Percentiles rank a stretch among this genome's conserved stretches.
Conservation (phyloP, 306 rosid genomes). For the Lagenaria siceraria region DNA sequence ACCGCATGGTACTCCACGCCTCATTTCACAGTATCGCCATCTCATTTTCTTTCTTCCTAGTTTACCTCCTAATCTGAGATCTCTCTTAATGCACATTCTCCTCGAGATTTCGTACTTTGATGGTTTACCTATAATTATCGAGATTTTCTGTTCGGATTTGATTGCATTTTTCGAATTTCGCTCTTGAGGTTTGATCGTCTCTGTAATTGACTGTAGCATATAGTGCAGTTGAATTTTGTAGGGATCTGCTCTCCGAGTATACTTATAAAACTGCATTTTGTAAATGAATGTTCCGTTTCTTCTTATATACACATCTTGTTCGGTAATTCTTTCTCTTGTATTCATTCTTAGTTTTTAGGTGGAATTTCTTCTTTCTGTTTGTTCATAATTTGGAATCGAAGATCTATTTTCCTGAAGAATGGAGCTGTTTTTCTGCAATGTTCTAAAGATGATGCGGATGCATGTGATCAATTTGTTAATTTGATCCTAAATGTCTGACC, state of each 20-base stretch:
- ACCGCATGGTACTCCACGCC: slow-evolving; percentile 20
- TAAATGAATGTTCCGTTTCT: not conserved
- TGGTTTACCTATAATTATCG: not conserved
- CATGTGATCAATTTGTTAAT: not conserved
- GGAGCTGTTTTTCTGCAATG: not conserved
- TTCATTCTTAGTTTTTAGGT: not conserved
- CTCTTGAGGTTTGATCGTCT: not conserved
- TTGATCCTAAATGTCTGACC: not conserved
- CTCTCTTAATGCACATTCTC: not conserved
- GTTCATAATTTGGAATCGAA: not conserved
- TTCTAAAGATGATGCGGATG: not conserved
- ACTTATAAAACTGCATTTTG: not conserved
- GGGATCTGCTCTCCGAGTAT: not conserved
- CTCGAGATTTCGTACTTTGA: not conserved
- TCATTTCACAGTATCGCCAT: not conserved
- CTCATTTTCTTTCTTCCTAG: not conserved
- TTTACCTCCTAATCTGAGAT: not conserved
- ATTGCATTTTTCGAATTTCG: not conserved
- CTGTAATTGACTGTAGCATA: not conserved
- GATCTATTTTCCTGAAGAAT: not conserved
- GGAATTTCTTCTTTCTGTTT: not conserved
- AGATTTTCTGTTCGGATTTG: not conserved
- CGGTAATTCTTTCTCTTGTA: not conserved
- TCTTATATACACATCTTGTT: not conserved
- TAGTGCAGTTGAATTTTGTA: not conserved